Evolutionary conservation across 164 flowering plant species (phyloP), one percentile per base, ranked within the genome.

Genomic region (Magnolia officinalis): DNA sequence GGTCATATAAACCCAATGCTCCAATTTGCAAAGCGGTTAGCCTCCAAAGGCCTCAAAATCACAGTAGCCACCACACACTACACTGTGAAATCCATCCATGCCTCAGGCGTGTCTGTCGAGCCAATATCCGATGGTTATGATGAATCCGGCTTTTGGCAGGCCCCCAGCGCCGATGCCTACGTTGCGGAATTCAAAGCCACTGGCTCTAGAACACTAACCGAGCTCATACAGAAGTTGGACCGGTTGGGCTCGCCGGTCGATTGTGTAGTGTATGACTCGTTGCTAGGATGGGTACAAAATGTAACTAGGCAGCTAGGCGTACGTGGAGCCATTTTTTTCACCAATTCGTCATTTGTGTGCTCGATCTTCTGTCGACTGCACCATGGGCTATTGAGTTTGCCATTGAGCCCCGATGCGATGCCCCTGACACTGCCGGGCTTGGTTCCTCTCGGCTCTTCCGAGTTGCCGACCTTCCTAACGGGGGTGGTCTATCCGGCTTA

Each of bases 391-490:
- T 72, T 64, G 13, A 86, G 82, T 20, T 14, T 81, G 31, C 72
- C 58, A 7, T 58, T 86, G 23, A 84, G 85, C 0, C 26, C 80
- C 1, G 6, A 68, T 1, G 74, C 18, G 29, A 5, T 52, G 0
- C 50, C 58, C 0, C 68, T 85, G 7, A 75, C 73, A 20, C 7
- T 88, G 31, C 86, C 89, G 6, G 88, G 87, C 19, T 24, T 87
- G 78, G 87, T 84, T 0, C 61, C 26, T 7, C 82, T 90, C 4
- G 72, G 74, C 0, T 61, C 21, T 63, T 20, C 1, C 1, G 93
- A 90, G 45, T 19, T 83, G 76, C 90, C 93, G 0, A 85, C 86
- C 4, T 81, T 82, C 59, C 5, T 85, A 4, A 61, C 19, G 18
- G 45, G 63, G 5, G 85, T 76, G 11, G 72, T 85, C 0, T 83